phyloP scores from a whole-genome alignment of 2,329 filamentous ascomycete genomes.

The Didymella lethalis region DNA sequence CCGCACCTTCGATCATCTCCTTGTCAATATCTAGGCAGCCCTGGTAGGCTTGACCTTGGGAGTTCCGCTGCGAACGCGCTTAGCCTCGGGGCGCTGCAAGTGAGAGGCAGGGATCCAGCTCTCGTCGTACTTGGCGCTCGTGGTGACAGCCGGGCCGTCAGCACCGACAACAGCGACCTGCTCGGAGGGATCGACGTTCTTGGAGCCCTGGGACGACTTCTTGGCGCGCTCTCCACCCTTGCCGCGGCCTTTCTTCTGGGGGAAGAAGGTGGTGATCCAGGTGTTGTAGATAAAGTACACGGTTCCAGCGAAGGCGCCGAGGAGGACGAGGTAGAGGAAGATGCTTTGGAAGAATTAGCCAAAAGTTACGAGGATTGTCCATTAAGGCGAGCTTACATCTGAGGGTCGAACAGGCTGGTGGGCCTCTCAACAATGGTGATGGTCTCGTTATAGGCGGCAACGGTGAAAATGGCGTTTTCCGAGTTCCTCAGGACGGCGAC shows the following conservation, averaged over 20 bases:
- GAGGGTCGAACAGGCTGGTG: slow-evolving; percentile 90
- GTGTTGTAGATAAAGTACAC: slow-evolving; percentile 98
- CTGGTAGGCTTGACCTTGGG: slow-evolving; percentile 49
- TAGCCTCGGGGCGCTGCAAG: slow-evolving; percentile 81
- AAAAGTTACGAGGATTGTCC: too few species aligned
- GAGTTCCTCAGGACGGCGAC: slow-evolving; percentile 74
- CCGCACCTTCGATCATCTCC: neutral
- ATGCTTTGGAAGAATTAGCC: slow-evolving; percentile 66
- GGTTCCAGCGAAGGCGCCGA: slow-evolving; percentile 77
- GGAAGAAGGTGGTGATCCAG: slow-evolving; percentile 96
- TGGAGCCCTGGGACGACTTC: slow-evolving; percentile 66
- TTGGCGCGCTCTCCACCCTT: slow-evolving; percentile 72
- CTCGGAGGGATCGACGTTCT: slow-evolving; percentile 70
- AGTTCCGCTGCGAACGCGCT: slow-evolving; percentile 63
- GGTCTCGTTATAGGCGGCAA: slow-evolving; percentile 81
- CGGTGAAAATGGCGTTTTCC: slow-evolving; percentile 74
- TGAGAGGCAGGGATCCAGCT: slow-evolving; percentile 93
- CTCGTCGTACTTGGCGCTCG: slow-evolving; percentile 82
- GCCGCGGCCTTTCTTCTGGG: slow-evolving; percentile 72
- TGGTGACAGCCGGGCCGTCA: slow-evolving; percentile 73
- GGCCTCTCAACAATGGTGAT: slow-evolving; percentile 90
- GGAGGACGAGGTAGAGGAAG: slow-evolving; percentile 95
- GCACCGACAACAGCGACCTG: slow-evolving; percentile 71
- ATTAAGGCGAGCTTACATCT: slow-evolving; percentile 73
- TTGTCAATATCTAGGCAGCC: slow-evolving; percentile 20